Conservation (phyloP, 148 eudicot species). For the Rhododendron ovatum region DNA sequence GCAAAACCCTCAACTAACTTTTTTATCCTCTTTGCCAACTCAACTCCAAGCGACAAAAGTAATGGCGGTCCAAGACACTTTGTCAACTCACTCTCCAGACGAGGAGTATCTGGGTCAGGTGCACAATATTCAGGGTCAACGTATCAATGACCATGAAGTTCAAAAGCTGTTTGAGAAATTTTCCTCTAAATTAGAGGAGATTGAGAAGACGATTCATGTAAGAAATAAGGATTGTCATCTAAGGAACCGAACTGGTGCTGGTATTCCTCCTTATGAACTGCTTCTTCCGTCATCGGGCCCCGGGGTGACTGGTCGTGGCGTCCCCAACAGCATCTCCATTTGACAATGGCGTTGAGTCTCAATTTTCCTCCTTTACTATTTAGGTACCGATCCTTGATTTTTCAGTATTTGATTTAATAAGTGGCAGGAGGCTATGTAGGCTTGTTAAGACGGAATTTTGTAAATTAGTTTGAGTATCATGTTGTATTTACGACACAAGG, state of each 20-base stretch:
- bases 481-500: not conserved
- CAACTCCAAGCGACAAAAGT: slow-evolving; percentile 81
- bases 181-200: slow-evolving; percentile 49
- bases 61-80: slow-evolving; percentile 84
- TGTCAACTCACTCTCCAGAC: slow-evolving; percentile 87
- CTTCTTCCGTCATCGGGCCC: slow-evolving; percentile 75
- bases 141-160: slow-evolving; percentile 51
- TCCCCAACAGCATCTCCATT: slow-evolving; percentile 90
- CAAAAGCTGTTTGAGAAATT: slow-evolving; percentile 43
- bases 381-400: not conserved
- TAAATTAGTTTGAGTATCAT: not conserved
- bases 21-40: slow-evolving; percentile 75
- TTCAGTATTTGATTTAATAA: not conserved
- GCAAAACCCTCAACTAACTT: slow-evolving; percentile 49
- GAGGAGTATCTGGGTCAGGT: slow-evolving; percentile 76
- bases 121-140: slow-evolving; percentile 35
- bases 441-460: not conserved
- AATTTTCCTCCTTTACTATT: not conserved
- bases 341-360: slow-evolving; percentile 18
- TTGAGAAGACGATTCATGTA: slow-evolving; percentile 50
- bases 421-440: not conserved
- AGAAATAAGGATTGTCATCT: slow-evolving; percentile 56
- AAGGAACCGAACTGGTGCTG: slow-evolving; percentile 76
- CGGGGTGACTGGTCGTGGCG: slow-evolving; percentile 89
- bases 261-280: slow-evolving; percentile 88